Conservation (phyloP, 2,329 filamentous ascomycete genomes). For the Colletotrichum salicis region DNA sequence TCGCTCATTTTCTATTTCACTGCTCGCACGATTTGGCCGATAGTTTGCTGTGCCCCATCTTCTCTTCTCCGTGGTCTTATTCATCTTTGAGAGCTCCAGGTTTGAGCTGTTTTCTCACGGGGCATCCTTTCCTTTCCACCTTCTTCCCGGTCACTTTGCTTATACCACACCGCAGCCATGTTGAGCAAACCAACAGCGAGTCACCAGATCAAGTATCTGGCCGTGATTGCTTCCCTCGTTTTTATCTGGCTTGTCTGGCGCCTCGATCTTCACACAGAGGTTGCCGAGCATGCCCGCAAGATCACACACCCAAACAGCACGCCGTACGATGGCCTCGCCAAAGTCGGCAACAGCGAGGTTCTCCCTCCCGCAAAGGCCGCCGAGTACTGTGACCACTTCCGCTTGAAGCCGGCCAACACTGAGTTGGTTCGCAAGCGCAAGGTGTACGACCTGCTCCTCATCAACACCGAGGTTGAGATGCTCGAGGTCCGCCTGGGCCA, state of each 20-base stretch:
- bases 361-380: conserved; percentile 26
- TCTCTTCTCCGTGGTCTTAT: not conserved
- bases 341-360: conserved; percentile 13
- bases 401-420: conserved; percentile 49
- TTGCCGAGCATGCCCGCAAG: conserved; percentile 17
- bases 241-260: conserved; percentile 33
- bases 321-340: conserved; percentile 2
- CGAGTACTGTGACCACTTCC: conserved; percentile 48
- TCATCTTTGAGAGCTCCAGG: not conserved
- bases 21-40: not conserved
- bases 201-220: conserved; percentile 29
- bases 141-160: not conserved
- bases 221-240: conserved; percentile 10
- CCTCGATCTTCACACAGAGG: conserved; percentile 13
- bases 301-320: not conserved
- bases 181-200: conserved; percentile 13
- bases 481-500: conserved; percentile 72
- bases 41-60: not conserved
- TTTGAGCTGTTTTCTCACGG: not conserved
- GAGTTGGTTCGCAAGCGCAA: conserved; percentile 51
- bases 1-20: not conserved
- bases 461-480: conserved; percentile 73
- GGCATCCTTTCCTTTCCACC: not conserved
- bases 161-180: not conserved
- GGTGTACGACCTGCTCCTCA: conserved; percentile 70